Conservation (phyloP, 495 filamentous ascomycete species). For the Durotheca rogersii region DNA sequence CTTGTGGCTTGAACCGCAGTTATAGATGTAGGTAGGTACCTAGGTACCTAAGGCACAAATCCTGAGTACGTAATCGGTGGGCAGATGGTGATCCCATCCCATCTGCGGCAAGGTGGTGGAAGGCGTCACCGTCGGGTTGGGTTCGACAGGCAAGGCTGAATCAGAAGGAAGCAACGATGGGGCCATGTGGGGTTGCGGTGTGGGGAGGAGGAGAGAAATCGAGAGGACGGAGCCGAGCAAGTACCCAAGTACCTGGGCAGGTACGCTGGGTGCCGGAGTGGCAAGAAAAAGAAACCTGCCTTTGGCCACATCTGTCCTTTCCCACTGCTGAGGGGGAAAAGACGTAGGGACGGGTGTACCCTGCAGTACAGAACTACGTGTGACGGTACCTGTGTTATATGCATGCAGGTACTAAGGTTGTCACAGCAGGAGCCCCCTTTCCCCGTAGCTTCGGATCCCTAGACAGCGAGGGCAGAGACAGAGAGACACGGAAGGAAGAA, state of each 20-base stretch:
- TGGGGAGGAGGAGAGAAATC: too few relatives aligned
- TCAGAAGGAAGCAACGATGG: conserved; percentile 3
- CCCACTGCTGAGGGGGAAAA: conserved; percentile 1
- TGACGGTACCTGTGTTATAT: conserved; percentile 16
- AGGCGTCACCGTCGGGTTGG: background rate
- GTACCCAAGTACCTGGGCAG: too few relatives aligned
- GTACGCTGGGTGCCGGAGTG: too few relatives aligned
- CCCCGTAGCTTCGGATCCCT: conserved; percentile 27
- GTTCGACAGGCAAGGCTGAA: conserved; percentile 8
- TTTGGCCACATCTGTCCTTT: background rate
- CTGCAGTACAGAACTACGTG: conserved; percentile 6
- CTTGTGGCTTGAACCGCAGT: background rate
- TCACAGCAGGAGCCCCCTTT: too few relatives aligned
- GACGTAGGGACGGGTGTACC: too few relatives aligned
- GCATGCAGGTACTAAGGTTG: conserved; percentile 3
- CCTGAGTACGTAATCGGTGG: too few relatives aligned
- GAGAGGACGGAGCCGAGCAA: too few relatives aligned
- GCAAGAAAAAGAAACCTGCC: too few relatives aligned
- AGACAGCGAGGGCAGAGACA: background rate
- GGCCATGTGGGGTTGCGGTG: conserved; percentile 8
- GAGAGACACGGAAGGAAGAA: background rate
- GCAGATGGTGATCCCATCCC: too few relatives aligned
- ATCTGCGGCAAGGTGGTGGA: too few relatives aligned
- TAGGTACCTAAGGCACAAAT: too few relatives aligned
- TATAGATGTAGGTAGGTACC: background rate